Conservation (phyloP, 805 yeast genomes). For the Lipomyces yamanashiensis region DNA sequence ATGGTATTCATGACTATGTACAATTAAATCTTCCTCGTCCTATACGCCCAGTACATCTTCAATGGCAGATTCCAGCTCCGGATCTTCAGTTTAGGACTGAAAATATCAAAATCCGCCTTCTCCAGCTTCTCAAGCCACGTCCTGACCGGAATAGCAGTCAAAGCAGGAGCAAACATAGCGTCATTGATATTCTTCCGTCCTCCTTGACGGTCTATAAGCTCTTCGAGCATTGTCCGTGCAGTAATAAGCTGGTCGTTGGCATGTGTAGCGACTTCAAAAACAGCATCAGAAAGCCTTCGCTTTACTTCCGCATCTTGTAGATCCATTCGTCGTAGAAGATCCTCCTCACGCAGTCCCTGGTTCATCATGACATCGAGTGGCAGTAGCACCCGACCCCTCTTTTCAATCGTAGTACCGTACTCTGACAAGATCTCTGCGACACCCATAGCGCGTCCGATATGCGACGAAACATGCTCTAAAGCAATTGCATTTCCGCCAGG, state of each 20-base stretch:
- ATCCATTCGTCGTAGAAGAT: constrained; percentile 47
- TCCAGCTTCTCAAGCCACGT: constrained; percentile 67
- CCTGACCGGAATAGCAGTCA: constrained; percentile 68
- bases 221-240: constrained; percentile 60
- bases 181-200: constrained; percentile 50
- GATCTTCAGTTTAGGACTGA: constrained; percentile 51
- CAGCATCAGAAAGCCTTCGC: constrained; percentile 58
- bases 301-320: constrained; percentile 42
- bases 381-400: constrained; percentile 57
- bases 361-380: constrained; percentile 66
- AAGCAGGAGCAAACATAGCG: constrained; percentile 66
- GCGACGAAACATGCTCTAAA: constrained; percentile 50
- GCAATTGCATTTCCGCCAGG: constrained; percentile 47
- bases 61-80: constrained; percentile 70
- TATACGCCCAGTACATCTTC: constrained; percentile 58
- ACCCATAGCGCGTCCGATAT: constrained; percentile 80
- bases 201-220: constrained; percentile 50
- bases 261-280: constrained; percentile 69
- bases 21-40: constrained; percentile 47
- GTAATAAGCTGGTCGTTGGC: constrained; percentile 82
- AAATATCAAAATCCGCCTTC: constrained; percentile 65
- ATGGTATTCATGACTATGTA: neutral
- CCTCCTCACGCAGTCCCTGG: constrained; percentile 65
- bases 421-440: constrained; percentile 69
- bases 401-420: constrained; percentile 58